phyloP scores from a whole-genome alignment of 306 rosid species.

The Prinsepia uniflora region DNA sequence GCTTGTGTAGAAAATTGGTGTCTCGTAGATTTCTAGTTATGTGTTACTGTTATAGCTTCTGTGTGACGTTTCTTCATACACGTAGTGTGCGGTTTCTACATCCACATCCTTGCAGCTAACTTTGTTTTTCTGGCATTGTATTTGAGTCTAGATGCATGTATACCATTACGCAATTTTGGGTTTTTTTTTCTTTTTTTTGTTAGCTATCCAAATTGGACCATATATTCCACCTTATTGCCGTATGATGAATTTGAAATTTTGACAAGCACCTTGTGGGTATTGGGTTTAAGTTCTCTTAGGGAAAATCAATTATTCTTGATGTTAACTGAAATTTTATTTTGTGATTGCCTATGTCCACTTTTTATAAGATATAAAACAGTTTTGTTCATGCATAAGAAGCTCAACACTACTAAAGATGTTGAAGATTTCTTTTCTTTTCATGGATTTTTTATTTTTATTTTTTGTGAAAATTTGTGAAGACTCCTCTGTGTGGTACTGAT shows the following conservation, averaged over 20 bases:
- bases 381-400: neutral
- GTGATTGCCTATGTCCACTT: neutral
- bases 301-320: neutral
- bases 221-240: neutral
- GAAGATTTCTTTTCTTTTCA: neutral
- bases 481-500: neutral
- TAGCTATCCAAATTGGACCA: neutral
- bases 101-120: too few relatives aligned
- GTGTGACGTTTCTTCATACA: constrained; percentile 10
- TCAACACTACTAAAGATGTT: neutral
- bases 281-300: neutral
- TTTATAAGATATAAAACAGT: neutral
- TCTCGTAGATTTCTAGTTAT: neutral
- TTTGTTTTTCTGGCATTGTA: neutral
- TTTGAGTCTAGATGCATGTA: neutral
- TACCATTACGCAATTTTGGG: neutral
- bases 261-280: neutral
- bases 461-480: neutral
- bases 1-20: neutral
- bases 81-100: neutral
- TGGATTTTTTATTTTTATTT: neutral
- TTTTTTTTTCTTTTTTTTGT: too few relatives aligned
- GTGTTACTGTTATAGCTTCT: neutral
- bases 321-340: neutral
- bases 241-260: neutral